Base-by-base conservation (phyloP, 371 early-diverging fungal species). In the Mucor velutinosus region DNA sequence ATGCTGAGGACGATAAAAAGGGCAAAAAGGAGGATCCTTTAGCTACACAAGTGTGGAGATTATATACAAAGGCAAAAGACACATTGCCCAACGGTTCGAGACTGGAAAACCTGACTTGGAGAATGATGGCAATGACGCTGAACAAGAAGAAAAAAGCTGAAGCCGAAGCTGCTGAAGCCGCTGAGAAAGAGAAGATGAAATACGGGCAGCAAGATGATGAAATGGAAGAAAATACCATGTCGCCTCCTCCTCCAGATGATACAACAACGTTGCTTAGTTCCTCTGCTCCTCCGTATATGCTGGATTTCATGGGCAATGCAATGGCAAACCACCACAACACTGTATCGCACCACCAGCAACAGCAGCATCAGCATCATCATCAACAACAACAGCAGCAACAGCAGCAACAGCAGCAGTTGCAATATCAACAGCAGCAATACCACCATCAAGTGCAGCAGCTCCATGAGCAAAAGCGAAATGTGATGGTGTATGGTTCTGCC, bases 51-150 rank as follows among this genome's bases (percentile, higher is more conserved):
- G 76, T 90, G 19, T 90, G 90, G 90, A 76, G 86, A 53, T 66
- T 90, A 39, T 89, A 86, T 62, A 86, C 88, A 29, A 87, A 87
- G 67, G 87, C 89, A 33, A 87, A 87, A 71, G 86, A 87, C 62
- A 77, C 76, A 4, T 63, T 88, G 35, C 87, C 88, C 5, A 76
- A 90, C 32, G 88, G 87, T 33, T 76, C 81, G 33, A 74, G 90
- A 37, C 67, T 89, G 4, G 90, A 90, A 61, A 90, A 90, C 67
- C 45, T 88, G 25, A 84, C 89, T 14, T 90, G 90, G 90, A 74
- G 90, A 30, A 82, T 85, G 76, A 88, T 89, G 90, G 86, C 86
- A 15, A 78, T 88, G 78, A 81, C 83, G 7, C 63, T 84, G 15
- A 80, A 77, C 60, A 80, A 84, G 58, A 76, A 80, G 70, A 72